phyloP scores from a whole-genome alignment of 441 rosid genomes.

The Kokia cookei region DNA sequence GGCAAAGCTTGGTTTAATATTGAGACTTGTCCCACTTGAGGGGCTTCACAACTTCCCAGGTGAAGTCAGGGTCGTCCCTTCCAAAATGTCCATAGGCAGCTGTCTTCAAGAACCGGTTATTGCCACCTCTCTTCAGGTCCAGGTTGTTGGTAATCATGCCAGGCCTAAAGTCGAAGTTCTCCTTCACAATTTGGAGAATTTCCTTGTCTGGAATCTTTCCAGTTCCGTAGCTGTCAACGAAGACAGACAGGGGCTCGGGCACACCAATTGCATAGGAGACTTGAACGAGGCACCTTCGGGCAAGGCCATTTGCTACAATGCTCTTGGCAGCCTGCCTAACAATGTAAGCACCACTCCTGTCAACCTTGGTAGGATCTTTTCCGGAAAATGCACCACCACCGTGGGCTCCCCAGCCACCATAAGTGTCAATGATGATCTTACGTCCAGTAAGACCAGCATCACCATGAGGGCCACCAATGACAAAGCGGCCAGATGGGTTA shows the following conservation, averaged over 20 bases:
- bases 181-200: slow-evolving; percentile 63
- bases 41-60: slow-evolving; percentile 49
- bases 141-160: slow-evolving; percentile 44
- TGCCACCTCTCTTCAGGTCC: slow-evolving; percentile 45
- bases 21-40: slow-evolving; percentile 48
- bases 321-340: slow-evolving; percentile 81
- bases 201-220: slow-evolving; percentile 76
- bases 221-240: slow-evolving; percentile 56
- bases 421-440: slow-evolving; percentile 66
- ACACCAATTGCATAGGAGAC: slow-evolving; percentile 78
- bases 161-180: slow-evolving; percentile 43
- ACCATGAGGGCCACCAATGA: slow-evolving; percentile 75
- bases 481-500: slow-evolving; percentile 75
- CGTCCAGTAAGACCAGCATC: slow-evolving; percentile 80
- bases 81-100: slow-evolving; percentile 50
- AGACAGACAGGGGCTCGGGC: slow-evolving; percentile 71
- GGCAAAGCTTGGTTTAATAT: slow-evolving; percentile 16
- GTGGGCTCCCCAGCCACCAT: slow-evolving; percentile 71
- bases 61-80: slow-evolving; percentile 44
- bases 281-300: slow-evolving; percentile 71
- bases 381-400: slow-evolving; percentile 71
- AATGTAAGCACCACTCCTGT: slow-evolving; percentile 63
- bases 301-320: slow-evolving; percentile 67
- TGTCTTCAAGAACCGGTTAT: slow-evolving; percentile 36
- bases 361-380: slow-evolving; percentile 65